Evolutionary conservation across 352 stramenopile genomes (phyloP).

Genomic region (Aphanomyces euteiches): DNA sequence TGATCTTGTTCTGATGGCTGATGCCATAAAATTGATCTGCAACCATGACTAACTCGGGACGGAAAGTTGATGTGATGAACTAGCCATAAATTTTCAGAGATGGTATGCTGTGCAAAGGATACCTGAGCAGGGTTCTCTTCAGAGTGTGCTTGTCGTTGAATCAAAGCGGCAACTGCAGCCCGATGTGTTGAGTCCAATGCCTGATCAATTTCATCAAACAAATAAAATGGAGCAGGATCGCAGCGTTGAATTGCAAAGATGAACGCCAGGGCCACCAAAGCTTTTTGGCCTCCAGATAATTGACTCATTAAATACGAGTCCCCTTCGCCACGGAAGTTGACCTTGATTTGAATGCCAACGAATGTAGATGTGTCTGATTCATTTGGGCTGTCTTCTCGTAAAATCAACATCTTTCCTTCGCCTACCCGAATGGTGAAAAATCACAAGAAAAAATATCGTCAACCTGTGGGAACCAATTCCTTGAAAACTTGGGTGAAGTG

Average conservation of each 20-base stretch:
- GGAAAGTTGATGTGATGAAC: conserved; percentile 99
- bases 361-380: conserved; percentile 90
- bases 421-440: conserved; percentile 32
- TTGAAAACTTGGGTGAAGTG: conserved; percentile 99
- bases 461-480: conserved; percentile 93
- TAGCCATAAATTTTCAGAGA: conserved; percentile 22
- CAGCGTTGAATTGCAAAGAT: conserved; percentile 99
- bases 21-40: conserved; percentile 98
- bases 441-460: background rate
- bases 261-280: conserved; percentile 98
- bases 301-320: conserved; percentile 98
- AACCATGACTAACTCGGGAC: conserved; percentile 97
- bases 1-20: conserved; percentile 98
- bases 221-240: conserved; percentile 99
- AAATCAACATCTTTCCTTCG: conserved; percentile 95
- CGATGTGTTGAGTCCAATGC: conserved; percentile 99
- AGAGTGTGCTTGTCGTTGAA: conserved; percentile 94
- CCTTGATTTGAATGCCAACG: conserved; percentile 97
- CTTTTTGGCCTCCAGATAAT: conserved; percentile 98
- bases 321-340: conserved; percentile 94
- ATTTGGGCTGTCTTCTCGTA: conserved; percentile 64
- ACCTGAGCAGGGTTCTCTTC: conserved; percentile 95
- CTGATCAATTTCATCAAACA: conserved; percentile 99
- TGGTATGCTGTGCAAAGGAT: conserved; percentile 12
- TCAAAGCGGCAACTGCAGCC: conserved; percentile 93